phyloP scores from a whole-genome alignment of 176 grass and related monocot genomes.

The Microstegium vimineum region DNA sequence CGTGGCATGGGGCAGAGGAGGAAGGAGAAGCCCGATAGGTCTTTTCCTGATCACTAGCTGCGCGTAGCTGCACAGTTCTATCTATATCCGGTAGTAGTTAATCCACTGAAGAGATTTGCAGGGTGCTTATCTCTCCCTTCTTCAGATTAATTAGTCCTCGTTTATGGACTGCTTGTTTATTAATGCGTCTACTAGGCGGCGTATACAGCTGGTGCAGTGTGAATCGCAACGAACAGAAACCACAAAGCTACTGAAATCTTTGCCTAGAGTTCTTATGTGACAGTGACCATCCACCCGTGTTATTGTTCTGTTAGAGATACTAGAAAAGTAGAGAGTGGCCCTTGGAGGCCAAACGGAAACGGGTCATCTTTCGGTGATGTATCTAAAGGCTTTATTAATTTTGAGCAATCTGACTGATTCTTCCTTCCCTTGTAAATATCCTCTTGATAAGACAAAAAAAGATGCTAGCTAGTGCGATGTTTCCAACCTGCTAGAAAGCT shows the following conservation, averaged over 20 bases:
- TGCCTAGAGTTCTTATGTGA: neutral
- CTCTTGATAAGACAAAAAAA: neutral
- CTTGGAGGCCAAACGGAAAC: neutral
- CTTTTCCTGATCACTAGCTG: neutral
- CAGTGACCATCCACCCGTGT: neutral
- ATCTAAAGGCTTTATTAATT: neutral
- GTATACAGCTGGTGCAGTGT: neutral
- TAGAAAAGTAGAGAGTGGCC: neutral
- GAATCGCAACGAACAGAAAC: neutral
- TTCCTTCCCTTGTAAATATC: slow-evolving; percentile 5
- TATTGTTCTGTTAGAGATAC: neutral
- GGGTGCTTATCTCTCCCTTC: neutral
- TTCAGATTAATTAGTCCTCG: neutral
- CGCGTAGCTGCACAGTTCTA: neutral
- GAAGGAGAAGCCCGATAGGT: neutral
- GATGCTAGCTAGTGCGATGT: neutral
- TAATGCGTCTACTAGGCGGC: too few relatives aligned
- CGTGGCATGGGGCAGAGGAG: neutral
- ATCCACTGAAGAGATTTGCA: neutral
- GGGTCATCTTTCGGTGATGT: neutral
- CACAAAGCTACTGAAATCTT: neutral
- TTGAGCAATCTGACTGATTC: neutral
- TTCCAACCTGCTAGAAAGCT: neutral
- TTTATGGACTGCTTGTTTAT: neutral
- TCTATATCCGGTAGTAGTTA: neutral